Base-by-base conservation (phyloP, 352 stramenopile genomes). In the Globisporangium mamillatum region DNA sequence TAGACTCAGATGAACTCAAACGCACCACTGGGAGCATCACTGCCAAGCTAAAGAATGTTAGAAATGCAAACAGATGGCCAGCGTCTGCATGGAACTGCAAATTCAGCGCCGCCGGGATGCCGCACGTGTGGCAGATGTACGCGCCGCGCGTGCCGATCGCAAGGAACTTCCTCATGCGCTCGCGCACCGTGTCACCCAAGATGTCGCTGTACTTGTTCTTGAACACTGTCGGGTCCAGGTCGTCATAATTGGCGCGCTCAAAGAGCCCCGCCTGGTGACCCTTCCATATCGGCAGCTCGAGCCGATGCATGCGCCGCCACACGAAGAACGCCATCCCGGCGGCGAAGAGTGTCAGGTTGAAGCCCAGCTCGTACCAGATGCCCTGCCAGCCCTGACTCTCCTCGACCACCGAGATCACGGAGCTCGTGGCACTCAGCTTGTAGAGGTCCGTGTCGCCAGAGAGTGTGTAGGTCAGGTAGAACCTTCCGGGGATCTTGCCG, bases 1-100 rank as follows among this genome's bases (percentile, higher is more conserved):
- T n/a, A 52, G 16, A 52, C 18, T 22, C 44, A 12, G 1, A 52
- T 20, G 18, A 6, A 52, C 6, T 24, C 44, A 4, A 3, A 83
- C 82, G 20, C 57, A 94, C 86, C 71, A 94, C 83, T 60, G 87
- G 87, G 3, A 94, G 68, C 68, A 94, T 80, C n/a, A 77, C 78
- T 10, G 73, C 79, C 24, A 93, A 60, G 44, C 83, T 92, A 52
- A 93, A 87, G 57, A 94, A 73, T 46, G 77, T 86, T 2, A 94
- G 66, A 44, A 91, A 61, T 0, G 76, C 66, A 36, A 90, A 92
- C 5, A 93, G 67, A 29, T 89, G 85, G 0, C 70, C 87, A 0
- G 84, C 83, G 56, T 94, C 87, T 25, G 72, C 38, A 59, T 91
- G 85, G 62, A 93, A 91, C 20, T 82, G 75, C 71, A 91, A 64